Conservation (phyloP, 192 early-diverging fungal species). For the Coemansia biformis region DNA sequence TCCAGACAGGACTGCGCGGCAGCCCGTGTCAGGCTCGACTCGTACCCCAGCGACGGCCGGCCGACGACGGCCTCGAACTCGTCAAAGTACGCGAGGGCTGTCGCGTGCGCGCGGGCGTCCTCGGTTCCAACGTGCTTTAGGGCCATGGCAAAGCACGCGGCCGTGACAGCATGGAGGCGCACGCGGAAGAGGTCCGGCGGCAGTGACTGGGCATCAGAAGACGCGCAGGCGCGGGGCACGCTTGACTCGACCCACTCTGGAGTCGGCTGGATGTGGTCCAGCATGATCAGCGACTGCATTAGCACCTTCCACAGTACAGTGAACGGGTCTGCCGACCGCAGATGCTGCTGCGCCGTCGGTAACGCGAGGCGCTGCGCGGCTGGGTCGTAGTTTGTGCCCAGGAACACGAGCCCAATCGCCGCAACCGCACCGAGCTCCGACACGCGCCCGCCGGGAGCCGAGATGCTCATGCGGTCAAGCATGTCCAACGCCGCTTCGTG, state of each 20-base stretch:
- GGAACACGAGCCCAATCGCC: slow-evolving; percentile 77
- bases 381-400: slow-evolving; percentile 67
- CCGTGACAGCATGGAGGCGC: slow-evolving; percentile 23
- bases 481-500: slow-evolving; percentile 5
- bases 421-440: slow-evolving; percentile 57
- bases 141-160: slow-evolving; percentile 35
- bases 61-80: slow-evolving; percentile 13
- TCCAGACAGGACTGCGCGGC: slow-evolving; percentile 65
- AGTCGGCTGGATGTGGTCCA: slow-evolving; percentile 61
- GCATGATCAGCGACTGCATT: slow-evolving; percentile 69
- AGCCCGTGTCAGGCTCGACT: slow-evolving; percentile 53
- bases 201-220: neutral
- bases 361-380: slow-evolving; percentile 63
- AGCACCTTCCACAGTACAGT: slow-evolving; percentile 64
- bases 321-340: slow-evolving; percentile 73
- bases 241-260: slow-evolving; percentile 58
- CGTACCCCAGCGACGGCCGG: slow-evolving; percentile 26
- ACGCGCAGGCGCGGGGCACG: slow-evolving; percentile 5
- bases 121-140: slow-evolving; percentile 41
- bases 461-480: slow-evolving; percentile 11
- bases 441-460: slow-evolving; percentile 8
- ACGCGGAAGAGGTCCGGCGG: slow-evolving; percentile 25
- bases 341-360: slow-evolving; percentile 52
- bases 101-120: slow-evolving; percentile 13
- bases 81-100: slow-evolving; percentile 28